A percentile compares a stretch with the other conserved stretches of the same genome.
Conservation (phyloP, 2,329 filamentous ascomycete genomes). For the Lachnellula suecica region DNA sequence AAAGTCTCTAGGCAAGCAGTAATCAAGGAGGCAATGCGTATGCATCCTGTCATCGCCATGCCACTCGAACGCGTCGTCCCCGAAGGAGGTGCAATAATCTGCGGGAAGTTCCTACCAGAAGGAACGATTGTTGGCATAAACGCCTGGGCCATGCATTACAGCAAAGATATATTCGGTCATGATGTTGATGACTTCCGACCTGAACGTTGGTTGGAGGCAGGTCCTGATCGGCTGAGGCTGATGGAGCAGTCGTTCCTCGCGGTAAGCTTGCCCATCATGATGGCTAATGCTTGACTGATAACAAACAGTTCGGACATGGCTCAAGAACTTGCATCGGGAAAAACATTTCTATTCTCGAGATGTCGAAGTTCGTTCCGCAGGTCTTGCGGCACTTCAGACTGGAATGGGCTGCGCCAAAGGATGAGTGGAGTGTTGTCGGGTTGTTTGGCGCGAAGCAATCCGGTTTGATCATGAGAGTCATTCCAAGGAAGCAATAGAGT, state of each 20-base stretch:
- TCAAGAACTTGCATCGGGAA: slow-evolving; percentile 38
- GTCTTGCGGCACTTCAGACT: slow-evolving; percentile 15
- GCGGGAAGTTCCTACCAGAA: slow-evolving; percentile 31
- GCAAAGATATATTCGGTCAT: not conserved
- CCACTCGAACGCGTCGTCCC: slow-evolving; percentile 48
- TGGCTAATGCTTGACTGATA: not conserved
- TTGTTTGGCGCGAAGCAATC: not conserved
- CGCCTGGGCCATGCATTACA: not conserved
- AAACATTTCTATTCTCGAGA: slow-evolving; percentile 40
- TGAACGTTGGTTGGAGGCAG: not conserved
- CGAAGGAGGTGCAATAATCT: slow-evolving; percentile 41
- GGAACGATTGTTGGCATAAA: slow-evolving; percentile 35
- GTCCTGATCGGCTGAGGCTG: not conserved
- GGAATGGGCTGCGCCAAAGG: not conserved
- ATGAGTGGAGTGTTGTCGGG: not conserved
- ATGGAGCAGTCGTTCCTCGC: not conserved
- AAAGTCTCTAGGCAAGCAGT: slow-evolving; percentile 38
- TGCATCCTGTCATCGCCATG: slow-evolving; percentile 47
- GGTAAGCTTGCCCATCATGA: not conserved
- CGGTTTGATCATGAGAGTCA: not conserved
- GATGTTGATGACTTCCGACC: not conserved
- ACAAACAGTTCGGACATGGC: slow-evolving; percentile 37
- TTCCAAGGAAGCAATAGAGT: not conserved
- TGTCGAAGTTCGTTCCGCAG: slow-evolving; percentile 38
- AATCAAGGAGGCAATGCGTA: slow-evolving; percentile 51